Base-by-base conservation (phyloP, 192 early-diverging fungal species). In the Backusella macrospora region DNA sequence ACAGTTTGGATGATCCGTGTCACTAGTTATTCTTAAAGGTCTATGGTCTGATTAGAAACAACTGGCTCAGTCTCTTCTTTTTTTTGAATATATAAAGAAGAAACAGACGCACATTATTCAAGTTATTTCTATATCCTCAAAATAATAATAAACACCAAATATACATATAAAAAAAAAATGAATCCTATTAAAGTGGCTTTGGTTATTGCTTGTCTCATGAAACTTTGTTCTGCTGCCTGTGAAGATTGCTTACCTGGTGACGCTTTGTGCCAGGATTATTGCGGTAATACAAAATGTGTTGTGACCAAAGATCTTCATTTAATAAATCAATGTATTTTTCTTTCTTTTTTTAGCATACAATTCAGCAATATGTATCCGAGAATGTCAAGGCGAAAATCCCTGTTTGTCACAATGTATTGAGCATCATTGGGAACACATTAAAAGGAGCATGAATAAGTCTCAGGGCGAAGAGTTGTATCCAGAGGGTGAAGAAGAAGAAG, bases 1-100 rank as follows among this genome's bases (percentile, higher is more conserved):
- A 4, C 52, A 59, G 13, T 26, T 34, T 59, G 8, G 52, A 59
- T 26, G 21, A 12, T 26, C 52, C 52, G 13, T 59, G 9, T 9
- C 52, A 10, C 52, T 26, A 12, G 21, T 10, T 59, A 59, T 10
- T 59, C 52, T 59, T 59, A 59, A 59, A 59, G 52, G 26, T 59
- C 21, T 26, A 59, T 59, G 52, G 52, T 59, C 8, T 59, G 23
- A 59, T 26, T 59, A 59, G 12, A 59, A 59, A 59, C 52, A 34
- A 34, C 29, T 34, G 29, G 29, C 29, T 34, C 29, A 26, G 4
- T 21, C 52, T 26, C 4, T 12, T 9, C 13, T 18, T 26, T 1
- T 59, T 23, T 8, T 59, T 13, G 21, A 26, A 23, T 59, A 59
- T 59, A 59, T 23, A 59, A 59, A 59, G 52, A 59, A 9, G 21